phyloP scores from a whole-genome alignment of 2,329 filamentous ascomycete genomes.

The Ilyonectria robusta region DNA sequence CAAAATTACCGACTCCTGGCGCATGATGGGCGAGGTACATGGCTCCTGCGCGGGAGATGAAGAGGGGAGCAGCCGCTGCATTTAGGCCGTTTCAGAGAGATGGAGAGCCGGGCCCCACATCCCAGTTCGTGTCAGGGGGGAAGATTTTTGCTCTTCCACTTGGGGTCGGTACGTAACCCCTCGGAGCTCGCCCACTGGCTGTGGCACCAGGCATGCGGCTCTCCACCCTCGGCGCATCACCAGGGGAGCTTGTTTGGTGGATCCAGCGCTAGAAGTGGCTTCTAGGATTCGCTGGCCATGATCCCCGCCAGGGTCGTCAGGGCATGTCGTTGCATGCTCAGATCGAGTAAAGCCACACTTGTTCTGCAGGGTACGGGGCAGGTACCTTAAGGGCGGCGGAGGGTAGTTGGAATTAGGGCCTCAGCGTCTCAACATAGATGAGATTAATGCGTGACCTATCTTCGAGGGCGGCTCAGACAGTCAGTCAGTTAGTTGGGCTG shows the following conservation, averaged over 20 bases:
- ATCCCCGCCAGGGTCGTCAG: background rate
- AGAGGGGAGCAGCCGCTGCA: slow-evolving; percentile 36
- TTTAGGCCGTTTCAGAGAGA: slow-evolving; percentile 48
- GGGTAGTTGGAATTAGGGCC: background rate
- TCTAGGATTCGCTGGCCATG: slow-evolving; percentile 29
- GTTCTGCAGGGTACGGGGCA: slow-evolving; percentile 12
- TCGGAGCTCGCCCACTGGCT: background rate
- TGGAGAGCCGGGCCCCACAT: slow-evolving; percentile 23
- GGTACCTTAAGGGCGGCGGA: background rate
- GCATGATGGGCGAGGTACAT: slow-evolving; percentile 18
- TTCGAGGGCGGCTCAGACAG: slow-evolving; percentile 1
- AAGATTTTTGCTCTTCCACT: slow-evolving; percentile 13
- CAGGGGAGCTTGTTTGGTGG: slow-evolving; percentile 48
- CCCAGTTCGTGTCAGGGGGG: slow-evolving; percentile 24
- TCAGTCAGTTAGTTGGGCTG: background rate
- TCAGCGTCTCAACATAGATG: slow-evolving; percentile 18
- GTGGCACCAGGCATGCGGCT: slow-evolving; percentile 26
- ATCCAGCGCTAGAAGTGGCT: slow-evolving; percentile 5
- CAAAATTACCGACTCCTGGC: slow-evolving; percentile 7
- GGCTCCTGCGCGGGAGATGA: slow-evolving; percentile 42
- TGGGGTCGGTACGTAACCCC: slow-evolving; percentile 7
- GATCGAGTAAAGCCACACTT: slow-evolving; percentile 27
- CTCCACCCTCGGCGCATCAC: slow-evolving; percentile 33
- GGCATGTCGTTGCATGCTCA: slow-evolving; percentile 9
- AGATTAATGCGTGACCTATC: slow-evolving; percentile 25